Conservation (phyloP, 345 rosid species). For the Punica granatum region DNA sequence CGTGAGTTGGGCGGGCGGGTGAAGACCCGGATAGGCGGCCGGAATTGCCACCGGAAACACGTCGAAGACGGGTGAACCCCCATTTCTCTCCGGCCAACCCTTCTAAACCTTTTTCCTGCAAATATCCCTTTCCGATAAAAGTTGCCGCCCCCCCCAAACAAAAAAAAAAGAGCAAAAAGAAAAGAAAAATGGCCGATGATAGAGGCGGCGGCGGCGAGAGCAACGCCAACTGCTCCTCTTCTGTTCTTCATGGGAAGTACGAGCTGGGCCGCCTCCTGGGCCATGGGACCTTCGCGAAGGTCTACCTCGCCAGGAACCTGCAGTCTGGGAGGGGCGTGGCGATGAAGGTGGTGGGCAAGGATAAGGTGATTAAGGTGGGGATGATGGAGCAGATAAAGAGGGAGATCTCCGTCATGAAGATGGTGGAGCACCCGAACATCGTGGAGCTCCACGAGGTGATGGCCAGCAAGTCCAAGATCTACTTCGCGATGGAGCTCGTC, state of each 20-base stretch:
- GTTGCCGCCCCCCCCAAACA: no score
- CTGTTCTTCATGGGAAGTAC: constrained; percentile 66
- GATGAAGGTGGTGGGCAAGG: constrained; percentile 89
- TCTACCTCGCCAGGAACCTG: constrained; percentile 63
- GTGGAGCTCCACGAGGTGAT: constrained; percentile 90
- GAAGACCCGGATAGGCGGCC: constrained; percentile 56
- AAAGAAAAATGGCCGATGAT: not conserved
- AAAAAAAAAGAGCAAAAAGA: not conserved
- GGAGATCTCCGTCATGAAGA: constrained; percentile 93
- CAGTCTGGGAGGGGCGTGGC: constrained; percentile 58
- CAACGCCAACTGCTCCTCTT: constrained; percentile 13
- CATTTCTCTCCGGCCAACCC: not conserved
- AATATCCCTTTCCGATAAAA: not conserved
- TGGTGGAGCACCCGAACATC: constrained; percentile 81
- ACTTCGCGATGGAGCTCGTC: constrained; percentile 93
- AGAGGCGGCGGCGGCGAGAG: not conserved
- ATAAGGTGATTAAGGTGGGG: constrained; percentile 81
- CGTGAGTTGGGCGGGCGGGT: constrained; percentile 18
- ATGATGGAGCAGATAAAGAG: constrained; percentile 92
- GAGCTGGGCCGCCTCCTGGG: constrained; percentile 84
- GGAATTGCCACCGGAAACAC: constrained; percentile 94
- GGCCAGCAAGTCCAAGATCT: constrained; percentile 94
- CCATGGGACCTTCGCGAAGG: constrained; percentile 89
- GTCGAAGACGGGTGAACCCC: constrained; percentile 96
- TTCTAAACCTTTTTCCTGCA: not conserved